These are phyloP conservation scores for Colletotrichum eremochloae DNA, from an alignment of 2,329 filamentous ascomycete genomes.

Conservation along the genomic window DNA sequence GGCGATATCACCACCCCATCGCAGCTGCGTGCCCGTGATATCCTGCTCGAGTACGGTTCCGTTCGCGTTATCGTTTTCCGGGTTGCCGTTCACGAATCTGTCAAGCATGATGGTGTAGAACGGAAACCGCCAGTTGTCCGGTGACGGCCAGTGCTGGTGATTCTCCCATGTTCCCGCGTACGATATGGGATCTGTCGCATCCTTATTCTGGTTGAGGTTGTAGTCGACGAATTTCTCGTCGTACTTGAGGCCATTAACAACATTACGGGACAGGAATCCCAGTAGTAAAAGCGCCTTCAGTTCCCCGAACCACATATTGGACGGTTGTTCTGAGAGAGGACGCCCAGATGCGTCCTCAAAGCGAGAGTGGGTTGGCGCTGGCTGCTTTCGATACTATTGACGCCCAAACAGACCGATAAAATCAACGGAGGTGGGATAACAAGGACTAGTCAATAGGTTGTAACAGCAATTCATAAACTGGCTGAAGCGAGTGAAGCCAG, in stretches of 20 bases:
- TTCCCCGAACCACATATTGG: conserved; percentile 39
- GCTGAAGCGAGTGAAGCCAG: conserved; percentile 41
- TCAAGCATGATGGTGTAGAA: conserved; percentile 76
- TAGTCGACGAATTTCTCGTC: conserved; percentile 56
- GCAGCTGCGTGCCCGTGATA: conserved; percentile 70
- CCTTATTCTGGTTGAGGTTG: conserved; percentile 72
- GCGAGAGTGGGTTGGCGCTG: conserved; percentile 30
- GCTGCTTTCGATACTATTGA: conserved; percentile 26
- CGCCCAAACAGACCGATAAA: conserved; percentile 10
- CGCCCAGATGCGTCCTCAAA: conserved; percentile 37
- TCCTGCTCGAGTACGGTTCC: conserved; percentile 73
- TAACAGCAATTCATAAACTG: conserved; percentile 28
- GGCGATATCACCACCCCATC: conserved; percentile 72
- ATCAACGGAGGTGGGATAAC: background rate
- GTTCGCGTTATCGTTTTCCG: conserved; percentile 73
- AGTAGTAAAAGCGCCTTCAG: conserved; percentile 34
- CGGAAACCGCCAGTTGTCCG: conserved; percentile 74
- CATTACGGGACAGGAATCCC: conserved; percentile 39
- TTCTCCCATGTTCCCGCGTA: conserved; percentile 69
- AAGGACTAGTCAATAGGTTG: conserved; percentile 18
- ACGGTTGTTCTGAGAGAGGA: conserved; percentile 32
- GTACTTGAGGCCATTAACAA: conserved; percentile 46
- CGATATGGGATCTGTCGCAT: conserved; percentile 66
- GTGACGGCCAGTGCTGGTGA: conserved; percentile 66
- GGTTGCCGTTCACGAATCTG: conserved; percentile 74